phyloP scores from a whole-genome alignment of 495 filamentous ascomycete species.

The Penicillium longicatenatum region DNA sequence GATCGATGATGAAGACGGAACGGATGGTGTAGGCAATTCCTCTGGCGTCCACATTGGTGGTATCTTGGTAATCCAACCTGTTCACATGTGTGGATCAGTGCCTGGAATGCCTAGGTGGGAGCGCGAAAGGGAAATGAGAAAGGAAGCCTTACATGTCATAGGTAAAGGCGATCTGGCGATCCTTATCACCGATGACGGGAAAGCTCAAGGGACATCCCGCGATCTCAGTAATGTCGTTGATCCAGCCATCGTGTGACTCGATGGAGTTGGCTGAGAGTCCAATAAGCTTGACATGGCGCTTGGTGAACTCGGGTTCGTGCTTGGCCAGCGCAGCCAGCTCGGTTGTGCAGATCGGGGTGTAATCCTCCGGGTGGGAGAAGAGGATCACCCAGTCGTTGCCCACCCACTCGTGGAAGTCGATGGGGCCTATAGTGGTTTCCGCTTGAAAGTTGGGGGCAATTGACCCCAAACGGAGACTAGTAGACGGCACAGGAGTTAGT shows the following conservation, averaged over 20 bases:
- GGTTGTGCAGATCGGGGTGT: background rate
- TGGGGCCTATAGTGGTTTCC: slow-evolving; percentile 4
- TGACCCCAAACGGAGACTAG: slow-evolving; percentile 6
- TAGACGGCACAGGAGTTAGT: background rate
- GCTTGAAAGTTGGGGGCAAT: slow-evolving; percentile 8
- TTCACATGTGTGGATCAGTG: background rate
- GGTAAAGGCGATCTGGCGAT: slow-evolving; percentile 6
- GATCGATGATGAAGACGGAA: slow-evolving; percentile 11
- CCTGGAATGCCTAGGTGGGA: background rate
- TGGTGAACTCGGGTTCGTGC: slow-evolving; percentile 8
- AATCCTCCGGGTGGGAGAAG: slow-evolving; percentile 5
- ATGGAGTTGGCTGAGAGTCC: slow-evolving; percentile 11
- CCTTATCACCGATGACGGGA: slow-evolving; percentile 10
- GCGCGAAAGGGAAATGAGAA: background rate
- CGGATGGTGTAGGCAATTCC: slow-evolving; percentile 11
- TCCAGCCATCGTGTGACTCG: slow-evolving; percentile 12
- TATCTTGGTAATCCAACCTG: background rate
- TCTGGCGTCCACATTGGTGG: slow-evolving; percentile 6
- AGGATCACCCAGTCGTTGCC: slow-evolving; percentile 5
- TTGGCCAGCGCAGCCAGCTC: slow-evolving; percentile 8
- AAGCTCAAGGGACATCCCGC: slow-evolving; percentile 10
- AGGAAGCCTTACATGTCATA: background rate
- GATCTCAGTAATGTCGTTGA: slow-evolving; percentile 11
- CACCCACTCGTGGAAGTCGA: slow-evolving; percentile 5
- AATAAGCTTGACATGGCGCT: slow-evolving; percentile 7